These are phyloP conservation scores for Lepidium aucheri DNA, from an alignment of 345 rosid species.

Conservation along the genomic window DNA sequence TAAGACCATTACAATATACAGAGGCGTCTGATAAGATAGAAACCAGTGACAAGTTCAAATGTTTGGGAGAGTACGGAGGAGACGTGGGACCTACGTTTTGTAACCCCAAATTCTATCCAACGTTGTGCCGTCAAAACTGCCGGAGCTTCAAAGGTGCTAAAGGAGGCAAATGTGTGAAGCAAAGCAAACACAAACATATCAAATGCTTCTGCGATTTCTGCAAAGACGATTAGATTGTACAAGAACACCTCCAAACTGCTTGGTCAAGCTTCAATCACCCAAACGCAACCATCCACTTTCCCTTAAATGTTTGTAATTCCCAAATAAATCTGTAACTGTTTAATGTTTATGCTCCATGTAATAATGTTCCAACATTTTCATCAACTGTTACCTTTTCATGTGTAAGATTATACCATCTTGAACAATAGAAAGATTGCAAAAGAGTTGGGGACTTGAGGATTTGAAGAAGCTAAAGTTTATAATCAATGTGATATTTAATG, in stretches of 20 bases:
- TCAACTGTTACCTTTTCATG: neutral
- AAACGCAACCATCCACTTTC: neutral
- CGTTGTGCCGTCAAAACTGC: slow-evolving; percentile 23
- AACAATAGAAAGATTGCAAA: neutral
- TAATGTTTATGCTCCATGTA: neutral
- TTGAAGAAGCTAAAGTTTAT: neutral
- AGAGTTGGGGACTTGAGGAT: neutral
- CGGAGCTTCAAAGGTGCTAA: slow-evolving; percentile 9
- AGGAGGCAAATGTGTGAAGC: slow-evolving; percentile 23
- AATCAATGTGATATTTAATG: neutral
- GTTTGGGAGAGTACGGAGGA: slow-evolving; percentile 8
- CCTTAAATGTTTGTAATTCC: neutral
- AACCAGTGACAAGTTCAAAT: slow-evolving; percentile 7
- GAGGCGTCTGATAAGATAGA: slow-evolving; percentile 11
- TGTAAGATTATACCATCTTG: neutral
- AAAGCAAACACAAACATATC: slow-evolving; percentile 10
- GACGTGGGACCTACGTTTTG: slow-evolving; percentile 25
- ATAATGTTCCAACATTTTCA: neutral
- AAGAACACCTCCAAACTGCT: neutral
- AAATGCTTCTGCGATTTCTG: slow-evolving; percentile 19
- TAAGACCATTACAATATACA: neutral
- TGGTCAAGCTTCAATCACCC: neutral
- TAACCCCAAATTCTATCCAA: slow-evolving; percentile 19
- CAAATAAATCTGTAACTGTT: neutral
- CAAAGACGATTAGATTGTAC: slow-evolving; percentile 1